Evolutionary conservation across 305 asterid genomes (phyloP), one percentile per base, ranked within the genome.

Genomic region (Caryopteris hybrid): DNA sequence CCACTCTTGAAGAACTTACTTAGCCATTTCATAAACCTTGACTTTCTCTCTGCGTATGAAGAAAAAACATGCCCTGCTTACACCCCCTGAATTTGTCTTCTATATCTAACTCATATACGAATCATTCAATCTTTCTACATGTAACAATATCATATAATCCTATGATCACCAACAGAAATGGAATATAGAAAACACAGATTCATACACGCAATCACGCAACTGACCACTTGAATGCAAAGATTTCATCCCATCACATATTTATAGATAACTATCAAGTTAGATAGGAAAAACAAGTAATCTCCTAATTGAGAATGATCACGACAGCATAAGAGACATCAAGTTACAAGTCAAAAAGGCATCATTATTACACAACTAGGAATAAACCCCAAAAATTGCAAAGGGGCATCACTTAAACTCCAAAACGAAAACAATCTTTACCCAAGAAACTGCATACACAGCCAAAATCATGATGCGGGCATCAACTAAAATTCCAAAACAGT

Each of bases 1-100:
- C 90, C 87, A 33, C 89, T 74, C 78, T 79, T 88, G 80, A 88
- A 92, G 50, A 90, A 52, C 87, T 80, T 90, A 61, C 90, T 79
- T 67, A 92, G 62, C 98, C 97, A 88, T 79, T 87, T 91, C 96
- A 86, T 87, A 65, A 88, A 80, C 55, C 95, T 53, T 9, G 96
- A 86, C 61, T 93, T 93, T 68, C 95, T 91, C 86, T 93, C 96
- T 83, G 94, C 74, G 68, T 79, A 36, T 20, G 85, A 83, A 79
- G 86, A 80, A 81, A 78, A 80, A 85, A 74, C 74, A 43, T 84
- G 84, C 75, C 93, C 88, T 84, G 95, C 81, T 85, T 79, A 78
- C 4, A 74, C 70, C 70, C 81, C 76, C 76, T 78, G 68, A 63
- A 67, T 67, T 52, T 39, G 68, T 42, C 54, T 70, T 61, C 54